Percentiles rank a stretch among this genome's conserved stretches.
phyloP scores from a whole-genome alignment of 305 asterid genomes.

The Plantago lanceolata region DNA sequence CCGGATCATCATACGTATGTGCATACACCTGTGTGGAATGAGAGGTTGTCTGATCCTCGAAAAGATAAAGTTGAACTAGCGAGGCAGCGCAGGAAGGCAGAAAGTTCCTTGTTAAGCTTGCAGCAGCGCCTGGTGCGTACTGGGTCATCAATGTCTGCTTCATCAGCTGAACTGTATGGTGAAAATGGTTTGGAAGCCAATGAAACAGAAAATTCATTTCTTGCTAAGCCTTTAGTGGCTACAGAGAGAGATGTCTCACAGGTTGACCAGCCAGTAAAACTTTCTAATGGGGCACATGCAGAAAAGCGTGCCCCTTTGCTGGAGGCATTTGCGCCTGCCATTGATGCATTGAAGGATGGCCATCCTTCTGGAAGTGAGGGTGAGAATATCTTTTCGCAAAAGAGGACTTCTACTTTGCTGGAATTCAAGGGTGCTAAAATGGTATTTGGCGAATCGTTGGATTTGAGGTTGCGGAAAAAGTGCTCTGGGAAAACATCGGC shows the following conservation, averaged over 20 bases:
- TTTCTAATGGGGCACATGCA: slow-evolving; percentile 20
- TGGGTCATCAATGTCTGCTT: slow-evolving; percentile 44
- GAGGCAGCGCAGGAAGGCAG: slow-evolving; percentile 90
- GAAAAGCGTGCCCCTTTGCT: slow-evolving; percentile 42
- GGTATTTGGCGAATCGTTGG: slow-evolving; percentile 71
- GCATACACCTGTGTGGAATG: slow-evolving; percentile 82
- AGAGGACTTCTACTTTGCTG: slow-evolving; percentile 63
- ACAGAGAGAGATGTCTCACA: slow-evolving; percentile 45
- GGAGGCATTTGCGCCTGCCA: slow-evolving; percentile 64
- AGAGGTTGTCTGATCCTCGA: slow-evolving; percentile 80
- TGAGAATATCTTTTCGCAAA: slow-evolving; percentile 47
- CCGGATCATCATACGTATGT: slow-evolving; percentile 92
- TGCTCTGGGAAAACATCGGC: slow-evolving; percentile 43
- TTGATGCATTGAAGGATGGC: slow-evolving; percentile 57
- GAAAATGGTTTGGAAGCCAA: slow-evolving; percentile 28
- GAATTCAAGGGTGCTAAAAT: slow-evolving; percentile 71
- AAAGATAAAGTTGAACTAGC: slow-evolving; percentile 87
- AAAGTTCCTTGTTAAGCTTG: slow-evolving; percentile 82
- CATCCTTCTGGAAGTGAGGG: slow-evolving; percentile 53
- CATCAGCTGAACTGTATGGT: slow-evolving; percentile 34
- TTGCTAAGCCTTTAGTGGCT: slow-evolving; percentile 44
- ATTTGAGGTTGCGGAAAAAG: slow-evolving; percentile 71
- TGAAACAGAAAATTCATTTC: slow-evolving; percentile 40
- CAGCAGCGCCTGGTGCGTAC: slow-evolving; percentile 73
- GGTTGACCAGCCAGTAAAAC: slow-evolving; percentile 41